These are phyloP conservation scores for Fusarium globosum DNA, from an alignment of 2,329 filamentous ascomycete genomes.

Conservation along the genomic window DNA sequence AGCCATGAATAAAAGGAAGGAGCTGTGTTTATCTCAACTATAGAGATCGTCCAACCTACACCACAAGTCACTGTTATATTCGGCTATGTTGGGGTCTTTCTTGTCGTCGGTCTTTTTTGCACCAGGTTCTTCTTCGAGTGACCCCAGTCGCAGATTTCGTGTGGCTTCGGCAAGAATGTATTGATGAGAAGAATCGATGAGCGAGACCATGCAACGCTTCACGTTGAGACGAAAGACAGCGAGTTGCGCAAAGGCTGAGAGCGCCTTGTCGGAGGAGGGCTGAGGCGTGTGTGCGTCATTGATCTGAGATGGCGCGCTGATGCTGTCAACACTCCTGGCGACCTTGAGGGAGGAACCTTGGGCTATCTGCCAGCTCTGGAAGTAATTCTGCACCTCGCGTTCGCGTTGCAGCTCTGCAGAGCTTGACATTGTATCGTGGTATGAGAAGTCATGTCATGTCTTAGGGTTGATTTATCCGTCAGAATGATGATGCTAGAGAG, in stretches of 20 bases:
- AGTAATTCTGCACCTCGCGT: constrained; percentile 47
- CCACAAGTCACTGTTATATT: constrained; percentile 48
- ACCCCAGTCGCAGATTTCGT: constrained; percentile 54
- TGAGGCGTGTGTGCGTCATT: constrained; percentile 45
- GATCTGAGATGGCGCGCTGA: constrained; percentile 43
- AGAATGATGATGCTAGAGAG: neutral
- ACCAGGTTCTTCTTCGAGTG: constrained; percentile 37
- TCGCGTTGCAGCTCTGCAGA: constrained; percentile 47
- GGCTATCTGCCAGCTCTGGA: constrained; percentile 48
- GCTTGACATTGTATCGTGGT: constrained; percentile 35
- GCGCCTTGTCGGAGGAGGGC: constrained; percentile 50
- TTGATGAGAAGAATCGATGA: constrained; percentile 59
- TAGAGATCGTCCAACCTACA: constrained; percentile 40
- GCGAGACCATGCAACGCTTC: constrained; percentile 61
- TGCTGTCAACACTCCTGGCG: constrained; percentile 47
- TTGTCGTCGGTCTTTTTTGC: neutral
- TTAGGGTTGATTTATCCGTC: neutral
- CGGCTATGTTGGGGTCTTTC: neutral
- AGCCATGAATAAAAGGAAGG: neutral
- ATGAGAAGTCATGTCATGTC: constrained; percentile 22
- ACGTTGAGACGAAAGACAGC: constrained; percentile 59
- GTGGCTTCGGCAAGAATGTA: constrained; percentile 65
- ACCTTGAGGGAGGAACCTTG: constrained; percentile 49
- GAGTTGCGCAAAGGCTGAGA: constrained; percentile 63
- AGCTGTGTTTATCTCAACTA: neutral